These are phyloP conservation scores for Stephania cephalantha DNA, from an alignment of 164 flowering plant species.

Conservation along the genomic window DNA sequence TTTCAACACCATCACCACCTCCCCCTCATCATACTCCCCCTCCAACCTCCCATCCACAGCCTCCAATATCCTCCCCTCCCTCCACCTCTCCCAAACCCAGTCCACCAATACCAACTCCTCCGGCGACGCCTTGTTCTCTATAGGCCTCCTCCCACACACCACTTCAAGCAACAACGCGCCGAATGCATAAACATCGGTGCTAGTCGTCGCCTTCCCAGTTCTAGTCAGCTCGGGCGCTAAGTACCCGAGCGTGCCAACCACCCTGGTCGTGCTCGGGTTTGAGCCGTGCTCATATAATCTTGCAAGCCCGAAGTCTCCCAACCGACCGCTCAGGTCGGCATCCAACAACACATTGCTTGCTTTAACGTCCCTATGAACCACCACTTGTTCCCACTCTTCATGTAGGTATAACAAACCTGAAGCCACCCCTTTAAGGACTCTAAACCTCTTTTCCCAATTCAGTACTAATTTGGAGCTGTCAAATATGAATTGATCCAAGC, in stretches of 20 bases:
- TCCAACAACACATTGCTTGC: constrained; percentile 59
- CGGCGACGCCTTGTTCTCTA: constrained; percentile 40
- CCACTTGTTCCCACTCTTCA: constrained; percentile 58
- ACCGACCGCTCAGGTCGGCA: constrained; percentile 33
- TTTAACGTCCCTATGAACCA: constrained; percentile 62
- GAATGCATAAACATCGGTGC: constrained; percentile 54
- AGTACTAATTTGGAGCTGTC: constrained; percentile 31
- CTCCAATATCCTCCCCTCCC: constrained; percentile 26
- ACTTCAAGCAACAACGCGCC: constrained; percentile 57
- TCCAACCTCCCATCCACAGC: constrained; percentile 37
- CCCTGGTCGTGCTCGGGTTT: constrained; percentile 46
- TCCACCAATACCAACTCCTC: constrained; percentile 54
- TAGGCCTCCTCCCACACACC: constrained; percentile 54
- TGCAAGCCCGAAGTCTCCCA: constrained; percentile 41
- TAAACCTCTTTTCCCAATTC: constrained; percentile 45
- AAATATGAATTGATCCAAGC: constrained; percentile 47
- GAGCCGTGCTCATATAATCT: constrained; percentile 54
- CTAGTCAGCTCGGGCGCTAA: constrained; percentile 59
- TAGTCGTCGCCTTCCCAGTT: constrained; percentile 45
- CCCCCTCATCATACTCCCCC: constrained; percentile 24
- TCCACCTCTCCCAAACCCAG: constrained; percentile 47
- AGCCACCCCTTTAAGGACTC: constrained; percentile 51
- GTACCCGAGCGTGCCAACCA: constrained; percentile 63
- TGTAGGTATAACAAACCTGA: constrained; percentile 54
- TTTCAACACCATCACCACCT: constrained; percentile 36